Evolutionary conservation across 1,284 basidiomycete genomes (phyloP).

Genomic region (Entoloma clypeatum): DNA sequence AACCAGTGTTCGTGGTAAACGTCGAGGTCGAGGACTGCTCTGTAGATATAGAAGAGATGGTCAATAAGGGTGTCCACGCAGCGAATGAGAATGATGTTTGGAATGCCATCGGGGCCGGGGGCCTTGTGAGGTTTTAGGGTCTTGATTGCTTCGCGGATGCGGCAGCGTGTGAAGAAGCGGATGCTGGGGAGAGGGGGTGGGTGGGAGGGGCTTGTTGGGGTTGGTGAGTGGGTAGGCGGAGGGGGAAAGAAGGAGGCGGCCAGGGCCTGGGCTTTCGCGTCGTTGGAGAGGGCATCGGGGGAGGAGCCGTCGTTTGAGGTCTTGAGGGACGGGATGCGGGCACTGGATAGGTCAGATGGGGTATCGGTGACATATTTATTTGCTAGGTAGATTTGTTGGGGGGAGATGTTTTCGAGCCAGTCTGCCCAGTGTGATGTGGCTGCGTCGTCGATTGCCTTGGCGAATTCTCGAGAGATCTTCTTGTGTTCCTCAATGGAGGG

Average conservation of each 20-base stretch:
- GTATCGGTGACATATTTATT: conserved; percentile 5
- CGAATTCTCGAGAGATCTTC: neutral
- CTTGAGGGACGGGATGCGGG: conserved; percentile 5
- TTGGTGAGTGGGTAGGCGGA: neutral
- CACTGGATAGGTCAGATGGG: conserved; percentile 2
- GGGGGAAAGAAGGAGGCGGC: conserved; percentile 14
- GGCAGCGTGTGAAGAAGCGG: neutral
- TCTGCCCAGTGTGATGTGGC: conserved; percentile 9
- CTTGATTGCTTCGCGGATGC: neutral
- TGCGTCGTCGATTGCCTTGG: neutral
- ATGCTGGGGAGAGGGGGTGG: too few species aligned
- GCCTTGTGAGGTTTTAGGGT: conserved; percentile 30
- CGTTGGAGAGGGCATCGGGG: too few species aligned
- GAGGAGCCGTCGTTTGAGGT: too few species aligned
- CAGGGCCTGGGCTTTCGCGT: conserved; percentile 2
- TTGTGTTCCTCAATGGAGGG: too few species aligned
- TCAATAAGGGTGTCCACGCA: conserved; percentile 15
- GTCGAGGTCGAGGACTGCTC: conserved; percentile 19
- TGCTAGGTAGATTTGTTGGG: too few species aligned
- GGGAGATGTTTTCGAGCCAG: conserved; percentile 9
- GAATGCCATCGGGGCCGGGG: conserved; percentile 28
- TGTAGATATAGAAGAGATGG: conserved; percentile 24
- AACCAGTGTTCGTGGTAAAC: conserved; percentile 20
- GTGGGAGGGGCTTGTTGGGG: too few species aligned
- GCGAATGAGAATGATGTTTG: conserved; percentile 29